Conservation (phyloP, 768 basidiomycete genomes). For the Leucocoprinus birnbaumii region DNA sequence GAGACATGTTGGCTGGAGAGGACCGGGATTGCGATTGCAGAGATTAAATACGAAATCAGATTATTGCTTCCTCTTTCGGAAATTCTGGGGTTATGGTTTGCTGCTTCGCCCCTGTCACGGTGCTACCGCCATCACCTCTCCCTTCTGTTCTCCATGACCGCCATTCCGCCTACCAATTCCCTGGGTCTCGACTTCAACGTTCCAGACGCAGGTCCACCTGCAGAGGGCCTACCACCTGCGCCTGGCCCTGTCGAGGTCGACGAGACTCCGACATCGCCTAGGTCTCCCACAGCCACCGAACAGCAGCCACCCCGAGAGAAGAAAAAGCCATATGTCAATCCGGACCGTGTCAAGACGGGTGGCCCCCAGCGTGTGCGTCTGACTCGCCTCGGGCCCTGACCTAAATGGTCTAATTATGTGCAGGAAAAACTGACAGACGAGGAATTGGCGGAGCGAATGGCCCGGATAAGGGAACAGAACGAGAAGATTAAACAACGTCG, state of each 20-base stretch:
- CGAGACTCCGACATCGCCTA: conserved; percentile 13
- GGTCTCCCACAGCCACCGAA: conserved; percentile 15
- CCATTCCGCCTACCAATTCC: conserved; percentile 46
- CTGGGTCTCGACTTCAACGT: conserved; percentile 68
- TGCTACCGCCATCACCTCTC: conserved; percentile 25
- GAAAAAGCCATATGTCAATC: conserved; percentile 77
- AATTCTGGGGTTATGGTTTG: conserved; percentile 26
- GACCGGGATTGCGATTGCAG: conserved; percentile 9
- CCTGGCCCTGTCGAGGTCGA: not conserved
- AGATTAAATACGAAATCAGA: conserved; percentile 21
- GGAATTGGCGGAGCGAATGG: conserved; percentile 67
- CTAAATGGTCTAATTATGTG: conserved; percentile 4
- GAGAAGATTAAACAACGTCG: conserved; percentile 74
- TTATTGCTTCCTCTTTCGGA: conserved; percentile 7
- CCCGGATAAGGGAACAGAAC: conserved; percentile 67
- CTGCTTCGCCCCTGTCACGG: too few relatives aligned
- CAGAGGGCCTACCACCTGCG: conserved; percentile 2
- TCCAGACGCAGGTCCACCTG: conserved; percentile 19
- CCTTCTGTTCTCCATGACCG: conserved; percentile 25
- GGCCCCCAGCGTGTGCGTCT: conserved; percentile 64
- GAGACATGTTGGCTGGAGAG: conserved; percentile 63
- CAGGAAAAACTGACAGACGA: conserved; percentile 72
- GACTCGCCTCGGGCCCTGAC: not conserved
- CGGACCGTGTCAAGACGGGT: conserved; percentile 82
- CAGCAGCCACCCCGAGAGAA: conserved; percentile 38